Conservation (phyloP, 495 filamentous ascomycete genomes). For the Xylona heveae region DNA sequence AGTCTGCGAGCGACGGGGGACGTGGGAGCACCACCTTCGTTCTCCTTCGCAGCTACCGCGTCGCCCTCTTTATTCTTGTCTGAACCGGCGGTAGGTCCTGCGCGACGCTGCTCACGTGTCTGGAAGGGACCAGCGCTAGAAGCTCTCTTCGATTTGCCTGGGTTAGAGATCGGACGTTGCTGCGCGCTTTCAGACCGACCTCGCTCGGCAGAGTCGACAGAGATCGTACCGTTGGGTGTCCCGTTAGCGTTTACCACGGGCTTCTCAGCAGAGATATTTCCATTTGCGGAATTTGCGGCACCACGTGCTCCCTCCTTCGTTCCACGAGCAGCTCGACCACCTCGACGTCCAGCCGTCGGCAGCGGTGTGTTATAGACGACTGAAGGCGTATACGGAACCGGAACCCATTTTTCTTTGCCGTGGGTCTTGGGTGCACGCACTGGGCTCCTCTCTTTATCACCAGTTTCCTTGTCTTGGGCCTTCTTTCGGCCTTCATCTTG, state of each 20-base stretch:
- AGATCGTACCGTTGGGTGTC: constrained; percentile 1
- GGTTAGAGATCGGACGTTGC: constrained; percentile 12
- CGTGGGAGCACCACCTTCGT: constrained; percentile 4
- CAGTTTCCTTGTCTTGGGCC: constrained; percentile 42
- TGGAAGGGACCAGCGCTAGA: constrained; percentile 20
- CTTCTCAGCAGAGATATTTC: constrained; percentile 22
- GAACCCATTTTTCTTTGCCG: constrained; percentile 52
- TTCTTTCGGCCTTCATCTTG: constrained; percentile 56
- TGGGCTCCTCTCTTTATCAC: constrained; percentile 36
- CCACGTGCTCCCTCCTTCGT: constrained; percentile 26
- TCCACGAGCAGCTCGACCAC: constrained; percentile 31
- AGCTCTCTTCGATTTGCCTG: constrained; percentile 18
- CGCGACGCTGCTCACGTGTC: constrained; percentile 22
- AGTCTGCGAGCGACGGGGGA: constrained; percentile 11
- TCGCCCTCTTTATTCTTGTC: constrained; percentile 19
- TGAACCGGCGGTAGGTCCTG: constrained; percentile 10
- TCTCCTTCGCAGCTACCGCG: constrained; percentile 1
- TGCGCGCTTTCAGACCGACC: constrained; percentile 11
- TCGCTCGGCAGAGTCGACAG: constrained; percentile 11
- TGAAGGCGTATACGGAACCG: constrained; percentile 49
- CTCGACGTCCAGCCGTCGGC: constrained; percentile 28
- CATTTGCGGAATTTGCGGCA: constrained; percentile 23
- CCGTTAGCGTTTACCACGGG: constrained; percentile 1
- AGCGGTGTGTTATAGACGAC: constrained; percentile 69
- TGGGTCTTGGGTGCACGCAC: constrained; percentile 22